Conservation (phyloP, 495 filamentous ascomycete genomes). For the Xylaria sp. region DNA sequence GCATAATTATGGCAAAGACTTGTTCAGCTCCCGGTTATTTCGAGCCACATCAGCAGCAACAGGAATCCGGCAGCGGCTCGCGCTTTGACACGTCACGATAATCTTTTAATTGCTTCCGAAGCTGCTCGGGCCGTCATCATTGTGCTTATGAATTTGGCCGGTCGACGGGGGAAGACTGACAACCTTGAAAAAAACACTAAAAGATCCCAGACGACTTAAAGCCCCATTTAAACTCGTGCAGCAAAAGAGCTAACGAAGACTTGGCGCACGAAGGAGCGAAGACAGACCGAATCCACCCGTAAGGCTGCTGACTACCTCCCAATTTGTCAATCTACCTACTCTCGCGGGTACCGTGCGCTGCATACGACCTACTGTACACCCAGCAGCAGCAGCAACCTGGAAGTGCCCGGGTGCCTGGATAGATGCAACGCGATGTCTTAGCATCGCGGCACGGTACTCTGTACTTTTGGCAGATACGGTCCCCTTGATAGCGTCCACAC, state of each 20-base stretch:
- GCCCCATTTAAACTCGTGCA: constrained; percentile 6
- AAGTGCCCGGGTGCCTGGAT: too few relatives aligned
- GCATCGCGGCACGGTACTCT: background rate
- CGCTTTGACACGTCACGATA: background rate
- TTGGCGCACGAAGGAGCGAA: constrained; percentile 22
- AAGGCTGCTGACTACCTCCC: constrained; percentile 27
- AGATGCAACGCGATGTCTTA: background rate
- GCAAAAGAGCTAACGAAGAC: constrained; percentile 10
- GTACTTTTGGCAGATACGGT: background rate
- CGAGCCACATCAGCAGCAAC: background rate
- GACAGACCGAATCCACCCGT: constrained; percentile 23
- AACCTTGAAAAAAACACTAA: background rate
- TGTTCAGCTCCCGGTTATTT: background rate
- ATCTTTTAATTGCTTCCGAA: background rate
- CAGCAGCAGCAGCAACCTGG: background rate
- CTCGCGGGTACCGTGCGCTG: background rate
- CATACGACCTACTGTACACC: background rate
- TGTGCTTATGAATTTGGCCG: background rate
- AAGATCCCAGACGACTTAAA: constrained; percentile 5
- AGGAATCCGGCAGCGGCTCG: background rate
- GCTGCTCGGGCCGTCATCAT: background rate
- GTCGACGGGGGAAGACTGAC: constrained; percentile 4
- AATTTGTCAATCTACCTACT: constrained; percentile 20
- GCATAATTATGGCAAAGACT: background rate
- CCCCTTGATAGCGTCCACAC: background rate